These are phyloP conservation scores for Aquilaria yunnanensis DNA, from an alignment of 345 rosid species.

Conservation along the genomic window DNA sequence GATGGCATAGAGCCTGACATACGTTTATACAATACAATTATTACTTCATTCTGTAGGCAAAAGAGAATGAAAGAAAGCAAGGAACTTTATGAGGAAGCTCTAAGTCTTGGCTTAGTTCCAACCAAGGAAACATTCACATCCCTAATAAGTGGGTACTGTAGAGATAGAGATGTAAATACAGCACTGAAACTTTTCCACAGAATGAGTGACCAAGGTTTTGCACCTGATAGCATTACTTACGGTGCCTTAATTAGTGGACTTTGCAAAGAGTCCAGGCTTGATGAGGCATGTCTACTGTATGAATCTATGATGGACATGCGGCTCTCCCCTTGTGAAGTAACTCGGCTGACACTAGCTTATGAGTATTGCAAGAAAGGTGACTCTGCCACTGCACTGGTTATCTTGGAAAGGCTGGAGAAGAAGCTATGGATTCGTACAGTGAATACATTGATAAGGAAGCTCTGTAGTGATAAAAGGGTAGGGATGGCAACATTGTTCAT, in stretches of 20 bases:
- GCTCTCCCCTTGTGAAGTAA: conserved; percentile 70
- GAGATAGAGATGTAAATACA: conserved; percentile 38
- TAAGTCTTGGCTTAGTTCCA: conserved; percentile 53
- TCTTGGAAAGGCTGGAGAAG: conserved; percentile 70
- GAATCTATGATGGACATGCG: conserved; percentile 74
- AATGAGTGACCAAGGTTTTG: conserved; percentile 57
- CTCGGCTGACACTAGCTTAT: conserved; percentile 73
- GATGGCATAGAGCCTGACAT: conserved; percentile 59
- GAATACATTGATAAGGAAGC: conserved; percentile 70
- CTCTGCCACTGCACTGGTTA: conserved; percentile 70
- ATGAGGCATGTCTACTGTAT: conserved; percentile 58
- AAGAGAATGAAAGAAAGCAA: conserved; percentile 62
- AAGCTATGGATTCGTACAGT: conserved; percentile 76
- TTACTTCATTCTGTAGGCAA: conserved; percentile 67
- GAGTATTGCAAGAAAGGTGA: conserved; percentile 77
- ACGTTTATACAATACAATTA: conserved; percentile 50
- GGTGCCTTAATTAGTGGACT: conserved; percentile 85
- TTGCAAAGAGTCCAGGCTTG: conserved; percentile 73
- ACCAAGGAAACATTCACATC: conserved; percentile 90
- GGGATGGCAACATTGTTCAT: conserved; percentile 80
- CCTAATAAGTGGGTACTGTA: conserved; percentile 68
- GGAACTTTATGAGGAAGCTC: conserved; percentile 44
- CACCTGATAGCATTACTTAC: conserved; percentile 65
- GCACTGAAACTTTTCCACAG: conserved; percentile 48
- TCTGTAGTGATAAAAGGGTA: conserved; percentile 76